A percentile compares a stretch with the other conserved stretches of the same genome.
Evolutionary conservation across 106 monocot species (phyloP).

Genomic region (Allium fistulosum): DNA sequence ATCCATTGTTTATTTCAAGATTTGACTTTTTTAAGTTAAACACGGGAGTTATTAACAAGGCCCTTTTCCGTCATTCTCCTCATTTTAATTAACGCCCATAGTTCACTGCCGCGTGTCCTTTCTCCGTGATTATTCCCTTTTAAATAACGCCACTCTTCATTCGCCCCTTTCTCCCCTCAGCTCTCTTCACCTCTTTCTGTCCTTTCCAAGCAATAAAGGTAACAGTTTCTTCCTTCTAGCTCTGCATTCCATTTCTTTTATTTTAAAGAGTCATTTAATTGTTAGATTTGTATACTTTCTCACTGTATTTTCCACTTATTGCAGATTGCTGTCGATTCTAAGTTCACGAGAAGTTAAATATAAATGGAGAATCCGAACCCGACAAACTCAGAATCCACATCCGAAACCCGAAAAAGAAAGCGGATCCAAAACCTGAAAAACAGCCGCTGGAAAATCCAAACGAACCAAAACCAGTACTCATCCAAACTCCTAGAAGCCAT

Average conservation of each 20-base stretch:
- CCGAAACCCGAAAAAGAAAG: constrained; percentile 2
- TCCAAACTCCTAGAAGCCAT: constrained; percentile 75
- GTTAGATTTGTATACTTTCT: no score
- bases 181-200: not conserved
- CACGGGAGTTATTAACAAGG: not conserved
- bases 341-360: no score
- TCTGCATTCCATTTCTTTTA: no score
- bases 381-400: not conserved
- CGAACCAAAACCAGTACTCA: constrained; percentile 53
- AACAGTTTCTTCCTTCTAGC: no score
- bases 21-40: not conserved
- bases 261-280: no score
- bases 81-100: not conserved
- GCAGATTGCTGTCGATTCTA: no score
- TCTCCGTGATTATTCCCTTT: not conserved
- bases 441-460: constrained; percentile 32
- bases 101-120: not conserved
- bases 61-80: not conserved
- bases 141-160: not conserved
- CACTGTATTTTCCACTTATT: no score
- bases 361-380: constrained; percentile 12
- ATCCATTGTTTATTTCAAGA: not conserved
- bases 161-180: not conserved
- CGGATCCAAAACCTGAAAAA: not conserved
- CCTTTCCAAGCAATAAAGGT: no score